Evolutionary conservation across 306 rosid genomes (phyloP).

Genomic region (Alnus rubra): DNA sequence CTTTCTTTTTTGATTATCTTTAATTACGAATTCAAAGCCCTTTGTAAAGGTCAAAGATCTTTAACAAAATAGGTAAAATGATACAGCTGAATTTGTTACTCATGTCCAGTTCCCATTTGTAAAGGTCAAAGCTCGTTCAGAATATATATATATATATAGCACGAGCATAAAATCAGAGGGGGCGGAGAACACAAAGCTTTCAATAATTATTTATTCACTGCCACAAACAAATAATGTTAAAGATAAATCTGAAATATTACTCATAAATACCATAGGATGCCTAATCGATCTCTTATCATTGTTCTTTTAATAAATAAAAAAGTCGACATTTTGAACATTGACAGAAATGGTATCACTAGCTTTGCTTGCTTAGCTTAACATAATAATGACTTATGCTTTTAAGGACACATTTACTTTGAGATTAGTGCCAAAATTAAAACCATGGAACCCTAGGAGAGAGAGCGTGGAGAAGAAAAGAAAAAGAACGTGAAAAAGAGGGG

Average conservation of each 20-base stretch:
- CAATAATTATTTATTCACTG: background rate
- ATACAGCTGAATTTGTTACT: background rate
- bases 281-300: background rate
- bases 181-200: constrained; percentile 17
- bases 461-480: constrained; percentile 9
- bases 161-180: background rate
- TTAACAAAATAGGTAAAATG: no score
- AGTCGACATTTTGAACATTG: constrained; percentile 30
- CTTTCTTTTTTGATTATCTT: background rate
- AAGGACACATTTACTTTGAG: constrained; percentile 9
- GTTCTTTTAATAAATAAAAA: background rate
- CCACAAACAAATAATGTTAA: background rate
- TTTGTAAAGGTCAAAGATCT: no score
- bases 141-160: background rate
- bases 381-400: background rate
- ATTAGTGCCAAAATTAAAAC: constrained; percentile 27
- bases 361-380: constrained; percentile 23
- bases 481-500: constrained; percentile 38
- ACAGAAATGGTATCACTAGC: constrained; percentile 21
- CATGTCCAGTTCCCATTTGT: background rate
- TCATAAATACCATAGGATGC: background rate
- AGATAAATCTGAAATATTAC: background rate
- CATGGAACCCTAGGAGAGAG: constrained; percentile 55
- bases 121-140: background rate
- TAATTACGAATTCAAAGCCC: background rate